A percentile compares a stretch with the other conserved stretches of the same genome.
These are phyloP conservation scores for Phytophthora niederhauseri DNA, from an alignment of 352 stramenopile species.

Conservation along the genomic window DNA sequence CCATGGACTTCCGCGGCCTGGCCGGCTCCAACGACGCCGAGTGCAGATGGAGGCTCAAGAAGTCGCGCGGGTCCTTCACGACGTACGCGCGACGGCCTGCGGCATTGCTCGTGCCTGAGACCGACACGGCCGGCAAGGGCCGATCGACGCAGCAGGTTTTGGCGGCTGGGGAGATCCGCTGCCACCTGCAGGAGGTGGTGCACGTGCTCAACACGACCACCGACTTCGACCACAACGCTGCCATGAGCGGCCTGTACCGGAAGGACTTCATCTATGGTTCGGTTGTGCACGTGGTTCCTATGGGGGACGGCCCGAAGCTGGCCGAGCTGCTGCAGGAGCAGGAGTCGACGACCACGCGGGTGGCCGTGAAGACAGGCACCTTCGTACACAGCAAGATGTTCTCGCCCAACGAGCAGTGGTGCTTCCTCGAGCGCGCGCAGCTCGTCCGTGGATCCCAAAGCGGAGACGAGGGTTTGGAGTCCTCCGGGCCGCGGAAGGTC, in stretches of 20 bases:
- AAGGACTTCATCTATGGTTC: constrained; percentile 46
- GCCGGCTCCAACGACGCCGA: constrained; percentile 16
- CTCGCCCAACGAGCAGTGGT: constrained; percentile 51
- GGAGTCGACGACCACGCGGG: constrained; percentile 19
- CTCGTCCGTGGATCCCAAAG: constrained; percentile 6
- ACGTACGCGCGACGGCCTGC: constrained; percentile 25
- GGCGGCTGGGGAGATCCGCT: constrained; percentile 32
- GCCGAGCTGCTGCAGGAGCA: constrained; percentile 20
- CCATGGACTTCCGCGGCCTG: constrained; percentile 34
- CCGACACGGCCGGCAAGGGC: background rate
- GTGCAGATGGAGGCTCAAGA: constrained; percentile 28
- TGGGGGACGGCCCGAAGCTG: constrained; percentile 13
- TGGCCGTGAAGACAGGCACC: constrained; percentile 43
- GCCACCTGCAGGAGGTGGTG: constrained; percentile 36
- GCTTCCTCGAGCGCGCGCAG: constrained; percentile 41
- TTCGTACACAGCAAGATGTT: constrained; percentile 48
- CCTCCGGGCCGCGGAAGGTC: background rate
- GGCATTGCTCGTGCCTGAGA: background rate
- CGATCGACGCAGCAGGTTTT: constrained; percentile 29
- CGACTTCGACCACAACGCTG: constrained; percentile 37
- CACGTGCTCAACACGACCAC: constrained; percentile 26
- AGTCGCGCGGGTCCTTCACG: constrained; percentile 27
- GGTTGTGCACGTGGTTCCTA: constrained; percentile 35
- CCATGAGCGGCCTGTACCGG: constrained; percentile 36
- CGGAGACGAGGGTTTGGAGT: background rate